Conservation (phyloP, 177 flowering plant genomes). For the Vitis hybrid region DNA sequence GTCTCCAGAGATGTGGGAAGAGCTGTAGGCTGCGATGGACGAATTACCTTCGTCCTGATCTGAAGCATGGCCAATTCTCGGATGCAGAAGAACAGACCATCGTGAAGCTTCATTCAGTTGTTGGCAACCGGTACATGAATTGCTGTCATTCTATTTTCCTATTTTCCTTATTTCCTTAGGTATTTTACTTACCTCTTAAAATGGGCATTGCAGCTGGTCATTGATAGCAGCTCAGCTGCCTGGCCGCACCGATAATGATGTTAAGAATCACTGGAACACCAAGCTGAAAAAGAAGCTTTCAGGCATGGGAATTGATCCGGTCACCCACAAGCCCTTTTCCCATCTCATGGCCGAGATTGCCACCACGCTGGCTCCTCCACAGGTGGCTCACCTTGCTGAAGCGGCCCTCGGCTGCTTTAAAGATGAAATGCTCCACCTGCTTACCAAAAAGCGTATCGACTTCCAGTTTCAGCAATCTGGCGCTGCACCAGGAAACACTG, state of each 20-base stretch:
- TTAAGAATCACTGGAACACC: conserved; percentile 98
- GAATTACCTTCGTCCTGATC: conserved; percentile 93
- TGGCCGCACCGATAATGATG: conserved; percentile 95
- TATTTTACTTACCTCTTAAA: too few relatives aligned
- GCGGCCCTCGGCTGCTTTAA: conserved; percentile 92
- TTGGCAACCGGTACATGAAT: conserved; percentile 66
- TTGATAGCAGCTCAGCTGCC: conserved; percentile 87
- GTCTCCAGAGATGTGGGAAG: conserved; percentile 94
- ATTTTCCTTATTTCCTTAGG: background rate
- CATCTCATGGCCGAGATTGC: conserved; percentile 98
- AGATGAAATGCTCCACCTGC: conserved; percentile 93
- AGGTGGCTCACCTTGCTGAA: conserved; percentile 91
- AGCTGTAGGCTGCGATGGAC: conserved; percentile 98
- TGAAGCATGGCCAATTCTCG: conserved; percentile 87
- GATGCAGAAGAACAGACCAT: conserved; percentile 74
- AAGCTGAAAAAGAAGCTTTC: conserved; percentile 93
- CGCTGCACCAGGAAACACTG: conserved; percentile 21
- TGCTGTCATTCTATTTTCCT: background rate
- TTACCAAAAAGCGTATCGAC: conserved; percentile 79
- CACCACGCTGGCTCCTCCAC: conserved; percentile 87
- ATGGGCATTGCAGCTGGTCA: conserved; percentile 64
- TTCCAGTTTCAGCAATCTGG: conserved; percentile 55
- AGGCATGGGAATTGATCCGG: conserved; percentile 98
- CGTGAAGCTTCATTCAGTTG: conserved; percentile 79
- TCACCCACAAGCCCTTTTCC: conserved; percentile 96